These are phyloP conservation scores for Cyclospora cayetanensis DNA, from an alignment of 169 alveolate genomes.

Conservation along the genomic window DNA sequence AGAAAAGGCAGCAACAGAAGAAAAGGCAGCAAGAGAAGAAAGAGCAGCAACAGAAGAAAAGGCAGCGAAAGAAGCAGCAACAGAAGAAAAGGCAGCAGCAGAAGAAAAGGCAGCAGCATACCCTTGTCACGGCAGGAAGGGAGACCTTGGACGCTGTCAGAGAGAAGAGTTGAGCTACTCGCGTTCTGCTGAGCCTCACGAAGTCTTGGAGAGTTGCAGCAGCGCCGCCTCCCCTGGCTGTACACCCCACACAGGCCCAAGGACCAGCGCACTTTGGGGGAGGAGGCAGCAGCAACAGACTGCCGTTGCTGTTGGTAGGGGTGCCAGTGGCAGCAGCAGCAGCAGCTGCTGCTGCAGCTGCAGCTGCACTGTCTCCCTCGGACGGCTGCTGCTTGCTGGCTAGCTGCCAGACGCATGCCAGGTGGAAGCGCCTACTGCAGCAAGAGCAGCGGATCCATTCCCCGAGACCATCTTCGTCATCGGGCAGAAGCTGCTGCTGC, in stretches of 20 bases:
- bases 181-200: conserved; percentile 48
- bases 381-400: conserved; percentile 57
- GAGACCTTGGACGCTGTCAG: conserved; percentile 34
- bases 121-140: conserved; percentile 36
- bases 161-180: conserved; percentile 55
- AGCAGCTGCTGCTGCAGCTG: background rate
- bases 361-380: conserved; percentile 1
- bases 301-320: conserved; percentile 7
- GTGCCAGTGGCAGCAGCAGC: conserved; percentile 23
- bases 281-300: conserved; percentile 34
- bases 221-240: conserved; percentile 53
- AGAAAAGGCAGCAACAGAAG: conserved; percentile 4
- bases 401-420: conserved; percentile 57
- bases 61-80: too few species aligned
- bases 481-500: conserved; percentile 61
- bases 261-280: conserved; percentile 57
- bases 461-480: conserved; percentile 50
- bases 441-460: conserved; percentile 66
- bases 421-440: conserved; percentile 62
- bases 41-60: too few species aligned
- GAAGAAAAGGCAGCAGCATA: conserved; percentile 7
- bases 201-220: conserved; percentile 41
- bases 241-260: conserved; percentile 55
- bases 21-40: too few species aligned
- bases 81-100: background rate